Conservation (phyloP, 2,329 filamentous ascomycete species). For the Cladophialophora psammophila region DNA sequence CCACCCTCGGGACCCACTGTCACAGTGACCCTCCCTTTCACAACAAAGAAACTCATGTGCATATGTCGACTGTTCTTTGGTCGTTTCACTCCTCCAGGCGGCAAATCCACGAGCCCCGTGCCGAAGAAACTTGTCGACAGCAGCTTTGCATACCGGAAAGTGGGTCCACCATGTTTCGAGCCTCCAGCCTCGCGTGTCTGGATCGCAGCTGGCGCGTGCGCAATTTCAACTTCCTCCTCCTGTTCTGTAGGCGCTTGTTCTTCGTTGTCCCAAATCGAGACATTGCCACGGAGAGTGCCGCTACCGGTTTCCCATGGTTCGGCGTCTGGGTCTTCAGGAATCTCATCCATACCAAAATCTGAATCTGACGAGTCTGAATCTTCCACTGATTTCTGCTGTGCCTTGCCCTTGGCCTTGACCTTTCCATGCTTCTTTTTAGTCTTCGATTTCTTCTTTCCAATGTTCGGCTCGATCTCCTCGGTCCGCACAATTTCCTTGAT, state of each 20-base stretch:
- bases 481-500: slow-evolving; percentile 81
- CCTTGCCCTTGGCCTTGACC: slow-evolving; percentile 43
- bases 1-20: slow-evolving; percentile 69
- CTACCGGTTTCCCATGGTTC: slow-evolving; percentile 56
- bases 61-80: slow-evolving; percentile 93
- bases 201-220: slow-evolving; percentile 65
- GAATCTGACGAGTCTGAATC: slow-evolving; percentile 38
- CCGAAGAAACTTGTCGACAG: slow-evolving; percentile 86
- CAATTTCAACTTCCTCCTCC: slow-evolving; percentile 61
- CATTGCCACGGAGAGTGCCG: slow-evolving; percentile 53
- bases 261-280: slow-evolving; percentile 53
- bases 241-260: slow-evolving; percentile 48
- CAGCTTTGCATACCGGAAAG: slow-evolving; percentile 89
- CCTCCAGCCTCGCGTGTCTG: slow-evolving; percentile 65
- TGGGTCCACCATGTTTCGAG: slow-evolving; percentile 54
- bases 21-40: slow-evolving; percentile 80
- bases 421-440: slow-evolving; percentile 47
- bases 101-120: slow-evolving; percentile 86
- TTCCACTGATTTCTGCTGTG: slow-evolving; percentile 12
- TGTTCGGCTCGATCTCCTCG: slow-evolving; percentile 62
- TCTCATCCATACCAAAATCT: slow-evolving; percentile 51
- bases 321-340: slow-evolving; percentile 42
- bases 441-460: slow-evolving; percentile 48
- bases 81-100: slow-evolving; percentile 81
- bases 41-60: slow-evolving; percentile 96